Conservation (phyloP, 2,329 filamentous ascomycete species). For the Colletotrichum sp. region DNA sequence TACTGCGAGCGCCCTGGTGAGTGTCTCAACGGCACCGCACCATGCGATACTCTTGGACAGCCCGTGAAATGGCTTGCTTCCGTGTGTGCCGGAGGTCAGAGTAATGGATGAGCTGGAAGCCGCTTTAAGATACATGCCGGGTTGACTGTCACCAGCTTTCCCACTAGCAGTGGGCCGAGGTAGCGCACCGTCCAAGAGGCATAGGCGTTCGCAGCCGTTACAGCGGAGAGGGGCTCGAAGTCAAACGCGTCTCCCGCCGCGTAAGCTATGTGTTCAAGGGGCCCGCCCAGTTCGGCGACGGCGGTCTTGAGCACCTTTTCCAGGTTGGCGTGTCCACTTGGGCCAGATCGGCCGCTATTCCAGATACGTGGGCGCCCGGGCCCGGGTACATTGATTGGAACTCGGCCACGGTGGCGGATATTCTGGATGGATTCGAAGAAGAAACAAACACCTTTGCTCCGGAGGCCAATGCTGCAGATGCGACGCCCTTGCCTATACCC, state of each 20-base stretch:
- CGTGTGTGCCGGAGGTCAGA: background rate
- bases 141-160: background rate
- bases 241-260: background rate
- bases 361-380: background rate
- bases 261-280: background rate
- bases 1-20: background rate
- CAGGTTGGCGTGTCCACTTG: background rate
- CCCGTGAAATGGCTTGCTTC: background rate
- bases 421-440: background rate
- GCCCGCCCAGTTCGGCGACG: background rate
- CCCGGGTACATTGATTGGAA: background rate
- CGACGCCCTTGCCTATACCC: background rate
- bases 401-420: background rate
- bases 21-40: background rate
- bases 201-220: background rate
- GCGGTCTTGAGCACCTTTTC: background rate
- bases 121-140: background rate
- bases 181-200: background rate
- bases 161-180: background rate
- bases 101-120: background rate
- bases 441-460: background rate
- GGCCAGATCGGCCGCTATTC: background rate
- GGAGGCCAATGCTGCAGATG: background rate
- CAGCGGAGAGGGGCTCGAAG: background rate
- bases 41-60: background rate